These are phyloP conservation scores for Sarcodon aspratus DNA, from an alignment of 768 basidiomycete genomes.

Conservation along the genomic window DNA sequence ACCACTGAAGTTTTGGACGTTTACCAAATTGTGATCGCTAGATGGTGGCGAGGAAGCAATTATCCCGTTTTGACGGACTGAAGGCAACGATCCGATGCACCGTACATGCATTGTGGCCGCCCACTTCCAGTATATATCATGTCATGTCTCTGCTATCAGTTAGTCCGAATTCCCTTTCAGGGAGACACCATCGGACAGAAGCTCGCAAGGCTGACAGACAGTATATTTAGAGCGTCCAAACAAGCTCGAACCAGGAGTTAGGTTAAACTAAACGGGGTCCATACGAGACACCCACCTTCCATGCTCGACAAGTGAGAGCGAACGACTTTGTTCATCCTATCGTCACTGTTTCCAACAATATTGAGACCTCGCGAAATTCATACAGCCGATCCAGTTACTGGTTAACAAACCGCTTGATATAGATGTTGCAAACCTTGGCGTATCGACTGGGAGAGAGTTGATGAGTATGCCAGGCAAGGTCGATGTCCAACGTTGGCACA, in stretches of 20 bases:
- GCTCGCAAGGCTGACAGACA: constrained; percentile 28
- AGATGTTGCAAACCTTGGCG: constrained; percentile 26
- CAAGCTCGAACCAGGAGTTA: constrained; percentile 15
- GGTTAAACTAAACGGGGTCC: constrained; percentile 3
- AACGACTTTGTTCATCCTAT: constrained; percentile 30
- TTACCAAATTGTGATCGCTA: constrained; percentile 42
- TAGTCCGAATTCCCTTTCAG: neutral
- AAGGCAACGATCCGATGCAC: no score
- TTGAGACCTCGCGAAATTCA: neutral
- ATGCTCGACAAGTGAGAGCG: constrained; percentile 37
- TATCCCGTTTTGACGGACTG: constrained; percentile 36
- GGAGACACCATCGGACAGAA: constrained; percentile 32
- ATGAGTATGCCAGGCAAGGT: constrained; percentile 68
- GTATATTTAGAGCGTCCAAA: constrained; percentile 43
- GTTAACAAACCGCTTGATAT: constrained; percentile 35
- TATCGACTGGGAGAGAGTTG: constrained; percentile 44
- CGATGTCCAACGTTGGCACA: constrained; percentile 61
- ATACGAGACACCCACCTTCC: constrained; percentile 23
- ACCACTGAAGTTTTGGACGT: constrained; percentile 13
- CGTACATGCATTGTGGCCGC: no score
- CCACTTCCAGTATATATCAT: no score
- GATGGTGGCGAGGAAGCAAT: constrained; percentile 40
- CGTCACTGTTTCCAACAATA: constrained; percentile 37
- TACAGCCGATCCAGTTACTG: constrained; percentile 28
- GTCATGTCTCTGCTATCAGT: no score